Evolutionary conservation across 768 basidiomycete species (phyloP).

Genomic region (Gelatoporia subvermispora): DNA sequence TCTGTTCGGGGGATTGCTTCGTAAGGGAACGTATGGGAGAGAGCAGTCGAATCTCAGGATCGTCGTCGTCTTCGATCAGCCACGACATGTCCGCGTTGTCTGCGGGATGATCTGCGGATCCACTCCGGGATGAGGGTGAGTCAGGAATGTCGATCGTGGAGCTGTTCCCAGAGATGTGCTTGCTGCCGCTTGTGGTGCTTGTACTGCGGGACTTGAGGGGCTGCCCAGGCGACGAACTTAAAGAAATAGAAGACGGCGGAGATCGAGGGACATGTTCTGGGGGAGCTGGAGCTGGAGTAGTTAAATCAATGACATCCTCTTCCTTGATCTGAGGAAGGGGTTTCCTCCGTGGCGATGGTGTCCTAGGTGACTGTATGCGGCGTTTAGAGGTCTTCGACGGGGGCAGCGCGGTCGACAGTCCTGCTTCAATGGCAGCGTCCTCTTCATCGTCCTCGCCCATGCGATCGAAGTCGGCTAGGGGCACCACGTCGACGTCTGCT

Average conservation of each 20-base stretch:
- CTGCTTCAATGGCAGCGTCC: slow-evolving; percentile 51
- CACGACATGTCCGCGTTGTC: slow-evolving; percentile 42
- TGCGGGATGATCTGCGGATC: slow-evolving; percentile 9
- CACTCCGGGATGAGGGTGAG: too few species aligned
- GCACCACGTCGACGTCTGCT: slow-evolving; percentile 12
- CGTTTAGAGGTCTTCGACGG: not conserved
- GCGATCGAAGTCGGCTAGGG: slow-evolving; percentile 38
- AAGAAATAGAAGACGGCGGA: not conserved
- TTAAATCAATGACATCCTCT: slow-evolving; percentile 27
- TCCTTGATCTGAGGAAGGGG: not conserved
- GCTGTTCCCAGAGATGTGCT: not conserved
- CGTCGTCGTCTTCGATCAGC: slow-evolving; percentile 65
- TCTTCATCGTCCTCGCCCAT: slow-evolving; percentile 49
- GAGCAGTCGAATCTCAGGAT: slow-evolving; percentile 27
- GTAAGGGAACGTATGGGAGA: too few species aligned
- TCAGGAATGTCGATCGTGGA: not conserved
- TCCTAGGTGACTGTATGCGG: not conserved
- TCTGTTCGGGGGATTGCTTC: too few species aligned
- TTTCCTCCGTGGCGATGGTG: slow-evolving; percentile 1
- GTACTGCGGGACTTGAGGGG: slow-evolving; percentile 6
- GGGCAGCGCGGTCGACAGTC: slow-evolving; percentile 19
- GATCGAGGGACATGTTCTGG: slow-evolving; percentile 4
- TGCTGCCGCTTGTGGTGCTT: slow-evolving; percentile 1
- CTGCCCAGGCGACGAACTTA: slow-evolving; percentile 10
- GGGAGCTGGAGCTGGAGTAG: slow-evolving; percentile 22